Evolutionary conservation across 148 eudicot species (phyloP).

Genomic region (Gaultheria prostrata): DNA sequence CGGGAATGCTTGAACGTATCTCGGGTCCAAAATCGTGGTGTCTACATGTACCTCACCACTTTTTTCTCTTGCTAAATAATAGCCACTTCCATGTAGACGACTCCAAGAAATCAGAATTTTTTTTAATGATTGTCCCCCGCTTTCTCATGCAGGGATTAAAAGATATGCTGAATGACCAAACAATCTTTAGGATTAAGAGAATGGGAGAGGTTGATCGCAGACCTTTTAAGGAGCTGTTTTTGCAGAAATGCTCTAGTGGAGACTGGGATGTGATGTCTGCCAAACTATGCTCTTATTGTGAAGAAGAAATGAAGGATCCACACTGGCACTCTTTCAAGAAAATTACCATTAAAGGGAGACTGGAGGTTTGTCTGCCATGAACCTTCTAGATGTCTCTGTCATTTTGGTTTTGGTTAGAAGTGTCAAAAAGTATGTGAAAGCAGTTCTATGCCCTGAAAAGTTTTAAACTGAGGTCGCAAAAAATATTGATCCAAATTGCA

Average conservation of each 20-base stretch:
- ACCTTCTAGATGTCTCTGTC: background rate
- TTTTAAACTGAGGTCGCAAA: too few relatives aligned
- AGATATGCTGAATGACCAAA: constrained; percentile 9
- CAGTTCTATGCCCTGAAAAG: background rate
- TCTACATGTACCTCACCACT: too few relatives aligned
- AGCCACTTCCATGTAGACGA: background rate
- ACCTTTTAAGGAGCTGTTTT: constrained; percentile 21
- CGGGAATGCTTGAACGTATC: too few relatives aligned
- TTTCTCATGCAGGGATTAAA: constrained; percentile 22
- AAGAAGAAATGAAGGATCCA: constrained; percentile 23
- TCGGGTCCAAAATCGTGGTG: too few relatives aligned
- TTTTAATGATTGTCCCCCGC: background rate
- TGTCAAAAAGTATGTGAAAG: background rate
- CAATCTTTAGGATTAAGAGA: constrained; percentile 23
- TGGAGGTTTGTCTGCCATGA: constrained; percentile 14
- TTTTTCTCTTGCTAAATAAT: background rate
- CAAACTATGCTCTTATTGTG: constrained; percentile 23
- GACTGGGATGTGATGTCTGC: constrained; percentile 23
- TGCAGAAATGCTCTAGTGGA: constrained; percentile 16
- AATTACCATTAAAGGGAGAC: constrained; percentile 13
- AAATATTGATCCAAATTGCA: too few relatives aligned
- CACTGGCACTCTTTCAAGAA: constrained; percentile 31
- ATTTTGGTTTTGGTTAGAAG: background rate
- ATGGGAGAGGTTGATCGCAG: constrained; percentile 32
- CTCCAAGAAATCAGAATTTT: background rate